Evolutionary conservation across 192 early-diverging fungal genomes (phyloP), one percentile per base, ranked within the genome.

Genomic region (Coemansia sp.): DNA sequence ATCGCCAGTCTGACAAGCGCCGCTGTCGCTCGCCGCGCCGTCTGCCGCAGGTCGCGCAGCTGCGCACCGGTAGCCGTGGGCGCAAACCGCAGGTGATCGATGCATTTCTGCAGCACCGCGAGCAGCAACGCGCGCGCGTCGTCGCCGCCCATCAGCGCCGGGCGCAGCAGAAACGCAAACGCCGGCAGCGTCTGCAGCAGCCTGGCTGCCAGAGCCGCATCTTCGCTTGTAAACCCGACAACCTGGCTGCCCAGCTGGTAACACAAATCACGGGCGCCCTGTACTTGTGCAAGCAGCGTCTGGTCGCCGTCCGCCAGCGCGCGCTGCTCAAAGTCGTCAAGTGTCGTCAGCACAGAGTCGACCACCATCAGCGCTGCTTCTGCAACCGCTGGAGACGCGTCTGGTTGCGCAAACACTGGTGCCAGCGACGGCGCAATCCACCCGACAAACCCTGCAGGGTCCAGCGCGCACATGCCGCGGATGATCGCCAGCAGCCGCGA

Each of bases 271-370:
- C 79, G 64, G 9, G 75, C 79, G 15, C 22, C 7, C 2, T 55
- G 60, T 7, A 74, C 52, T 18, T 59, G 56, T 3, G 20, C 52
- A 20, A 51, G 48, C 8, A 3, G 9, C 8, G 61, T 2, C 41
- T 4, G 18, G 41, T 15, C 14, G 52, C 70, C 67, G 15, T 83
- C 75, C 9, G 53, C 66, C 54, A 83, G 43, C n/a, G 72, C 75
- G n/a, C 55, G 66, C 55, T 83, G 81, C 72, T 83, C 75, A 53
- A 41, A 60, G 28, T 78, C 81, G 67, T 83, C 75, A 18, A 83
- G 69, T 11, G 81, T 66, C 17, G 72, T 45, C 18, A 83, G 59
- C 2, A 78, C 57, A 5, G 81, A 33, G 28, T 77, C 81, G 4
- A 72, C 72, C 2, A 53, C 66, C 69, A 75, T 72, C 6, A 83